Base-by-base conservation (phyloP, 208 protist genomes). In the Wallacemonas sp. region DNA sequence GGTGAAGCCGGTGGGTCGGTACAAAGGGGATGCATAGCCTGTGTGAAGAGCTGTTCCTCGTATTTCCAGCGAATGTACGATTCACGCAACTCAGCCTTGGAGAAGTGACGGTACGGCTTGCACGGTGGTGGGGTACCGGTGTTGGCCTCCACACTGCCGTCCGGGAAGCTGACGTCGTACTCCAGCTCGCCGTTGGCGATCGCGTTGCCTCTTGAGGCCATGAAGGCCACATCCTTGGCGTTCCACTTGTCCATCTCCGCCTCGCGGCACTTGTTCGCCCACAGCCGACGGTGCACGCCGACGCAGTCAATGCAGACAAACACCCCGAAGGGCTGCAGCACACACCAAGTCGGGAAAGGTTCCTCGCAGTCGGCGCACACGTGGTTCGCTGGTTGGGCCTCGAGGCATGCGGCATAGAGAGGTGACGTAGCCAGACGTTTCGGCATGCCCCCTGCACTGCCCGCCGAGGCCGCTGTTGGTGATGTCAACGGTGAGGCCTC, bases 301-400 rank as follows among this genome's bases (percentile, higher is more conserved):
- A 89, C 75, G 63, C 86, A 89, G 41, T 84, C 52, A 58, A 92
- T 92, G 63, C 86, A 92, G 29, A 87, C 77, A 71, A 92, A 88
- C 9, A 57, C 71, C 22, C 86, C 86, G 70, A 88, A 89, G 9
- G 86, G 82, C 42, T 81, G 65, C 46, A 87, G 57, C 37, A 92
- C 63, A 36, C 65, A 76, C 86, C 86, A 92, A 21, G 78, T 88
- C 17, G 86, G 86, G 41, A 69, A 80, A 12, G 64, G 57, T 21
- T 64, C 79, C 10, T 62, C 73, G 68, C 86, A 92, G 63, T 92
- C 82, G 5, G 82, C 79, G 60, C 86, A 92, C 10, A 46, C 34
- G 30, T 77, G 67, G 55, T 92, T 92, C 38, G 36, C 68, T 26
- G 50, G 37, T 15, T 69, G 38, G 41, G 32, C 27, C 26, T 58